These are phyloP conservation scores for Scutellaria galericulata DNA, from an alignment of 257 asterid genomes.

Conservation along the genomic window DNA sequence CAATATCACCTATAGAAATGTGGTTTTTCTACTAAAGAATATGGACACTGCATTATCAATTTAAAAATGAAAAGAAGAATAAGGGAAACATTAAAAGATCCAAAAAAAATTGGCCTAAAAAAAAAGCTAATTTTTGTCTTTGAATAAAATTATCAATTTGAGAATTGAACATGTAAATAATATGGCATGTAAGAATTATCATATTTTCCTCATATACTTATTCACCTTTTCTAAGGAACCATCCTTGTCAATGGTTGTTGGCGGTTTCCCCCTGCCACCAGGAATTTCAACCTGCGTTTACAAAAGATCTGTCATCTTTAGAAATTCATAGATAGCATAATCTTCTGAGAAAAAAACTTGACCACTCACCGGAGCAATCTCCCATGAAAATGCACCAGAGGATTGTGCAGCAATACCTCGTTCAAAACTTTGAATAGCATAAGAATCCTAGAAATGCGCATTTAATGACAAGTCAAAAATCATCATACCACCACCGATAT, in stretches of 20 bases:
- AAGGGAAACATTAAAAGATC: not conserved
- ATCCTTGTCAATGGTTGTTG: conserved; percentile 69
- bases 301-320: conserved; percentile 20
- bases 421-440: conserved; percentile 90
- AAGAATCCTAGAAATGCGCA: conserved; percentile 63
- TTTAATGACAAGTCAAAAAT: conserved; percentile 18
- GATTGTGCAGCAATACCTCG: conserved; percentile 83
- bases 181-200: conserved; percentile 8
- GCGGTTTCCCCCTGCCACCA: conserved; percentile 70
- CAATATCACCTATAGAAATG: not conserved
- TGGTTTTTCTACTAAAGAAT: not conserved
- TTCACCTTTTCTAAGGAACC: conserved; percentile 79
- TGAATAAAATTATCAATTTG: not conserved
- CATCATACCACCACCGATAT: not conserved
- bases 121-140: conserved; percentile 3
- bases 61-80: conserved; percentile 2
- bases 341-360: not conserved
- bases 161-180: not conserved
- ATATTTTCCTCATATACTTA: conserved; percentile 1
- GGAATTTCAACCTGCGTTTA: conserved; percentile 74
- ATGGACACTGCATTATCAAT: not conserved
- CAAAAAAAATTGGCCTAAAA: not conserved
- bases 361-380: conserved; percentile 80
- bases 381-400: conserved; percentile 86
- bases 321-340: conserved; percentile 5